Evolutionary conservation across 1,139 yeast species (phyloP), one percentile per base, ranked within the genome.

Genomic region (Candida freyschussii): DNA sequence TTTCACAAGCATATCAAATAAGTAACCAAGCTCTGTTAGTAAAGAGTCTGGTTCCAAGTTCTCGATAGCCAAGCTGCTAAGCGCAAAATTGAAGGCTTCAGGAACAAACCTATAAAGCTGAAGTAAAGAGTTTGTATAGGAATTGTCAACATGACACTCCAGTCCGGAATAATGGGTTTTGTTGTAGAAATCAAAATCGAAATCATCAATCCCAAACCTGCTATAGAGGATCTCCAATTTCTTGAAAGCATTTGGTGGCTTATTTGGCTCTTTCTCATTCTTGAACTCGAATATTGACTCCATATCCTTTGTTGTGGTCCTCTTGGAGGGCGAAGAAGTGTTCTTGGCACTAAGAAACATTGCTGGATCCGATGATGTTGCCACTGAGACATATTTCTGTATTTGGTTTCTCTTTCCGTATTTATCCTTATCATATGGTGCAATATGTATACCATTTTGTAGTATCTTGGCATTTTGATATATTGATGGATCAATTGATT

Each of bases 161-260:
- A 93, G 64, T 0, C 98, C 97, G n/a, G 96, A 75, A 47, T 66
- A 82, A 2, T 56, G 51, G 0, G 97, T 84, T 30, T 68, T 65
- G 53, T 89, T 87, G 62, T 83, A 91, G 48, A 78, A 81, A 35
- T 74, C 78, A 53, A 91, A 91, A 60, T 93, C 96, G 60, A 91
- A 91, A 57, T 87, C 96, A 47, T 82, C 87, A 18, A 93, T 89
- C 13, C 98, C 98, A 58, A 87, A 91, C 49, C 75, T 81, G 37
- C 95, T 83, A 55, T 89, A 89, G 29, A 82, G 74, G 40, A 91
- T 84, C 40, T 82, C 84, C 34, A 86, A 64, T 48, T 78, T 76
- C 24, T 78, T 66, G 57, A 82, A 91, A 22, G 89, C 82, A 36
- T 79, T 79, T 0, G 96, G 95, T 29, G 70, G 59, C 27, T 56